A percentile compares a stretch with the other conserved stretches of the same genome.
These are phyloP conservation scores for Cryphonectria carpinicola DNA, from an alignment of 2,329 filamentous ascomycete genomes.

Conservation along the genomic window DNA sequence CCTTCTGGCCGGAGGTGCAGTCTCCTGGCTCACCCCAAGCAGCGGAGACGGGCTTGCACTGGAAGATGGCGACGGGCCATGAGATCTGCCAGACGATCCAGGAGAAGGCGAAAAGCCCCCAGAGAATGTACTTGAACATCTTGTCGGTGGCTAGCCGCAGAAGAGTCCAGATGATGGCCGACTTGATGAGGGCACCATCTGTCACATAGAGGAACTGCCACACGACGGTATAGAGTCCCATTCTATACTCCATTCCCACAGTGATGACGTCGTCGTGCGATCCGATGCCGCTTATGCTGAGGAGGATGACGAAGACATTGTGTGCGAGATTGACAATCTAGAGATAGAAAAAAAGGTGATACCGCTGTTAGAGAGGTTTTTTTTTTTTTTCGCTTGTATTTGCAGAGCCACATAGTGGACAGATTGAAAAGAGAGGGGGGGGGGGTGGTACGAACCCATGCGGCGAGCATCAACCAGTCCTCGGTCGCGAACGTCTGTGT, in stretches of 20 bases:
- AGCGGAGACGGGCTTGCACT: constrained; percentile 28
- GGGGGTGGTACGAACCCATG: background rate
- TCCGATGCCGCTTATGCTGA: constrained; percentile 26
- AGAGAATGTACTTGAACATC: constrained; percentile 26
- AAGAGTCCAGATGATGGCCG: constrained; percentile 26
- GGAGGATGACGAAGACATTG: constrained; percentile 26
- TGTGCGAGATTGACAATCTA: constrained; percentile 25
- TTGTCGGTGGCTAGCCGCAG: constrained; percentile 23
- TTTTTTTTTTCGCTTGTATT: background rate
- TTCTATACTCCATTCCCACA: constrained; percentile 25
- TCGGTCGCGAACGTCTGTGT: constrained; percentile 13
- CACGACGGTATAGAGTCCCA: constrained; percentile 26
- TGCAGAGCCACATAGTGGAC: background rate
- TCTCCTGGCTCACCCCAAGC: constrained; percentile 28
- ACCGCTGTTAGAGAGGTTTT: background rate
- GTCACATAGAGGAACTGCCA: constrained; percentile 29
- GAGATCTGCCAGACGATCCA: constrained; percentile 30
- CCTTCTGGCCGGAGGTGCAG: constrained; percentile 27
- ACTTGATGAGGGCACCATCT: constrained; percentile 30
- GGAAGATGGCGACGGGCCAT: constrained; percentile 30
- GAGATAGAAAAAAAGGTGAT: background rate
- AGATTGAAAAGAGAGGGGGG: background rate
- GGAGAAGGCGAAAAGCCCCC: constrained; percentile 22
- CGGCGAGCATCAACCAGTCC: background rate
- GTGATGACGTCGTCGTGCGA: constrained; percentile 30